Evolutionary conservation across 768 basidiomycete species (phyloP).

Genomic region (Crassisporium funariophilum): DNA sequence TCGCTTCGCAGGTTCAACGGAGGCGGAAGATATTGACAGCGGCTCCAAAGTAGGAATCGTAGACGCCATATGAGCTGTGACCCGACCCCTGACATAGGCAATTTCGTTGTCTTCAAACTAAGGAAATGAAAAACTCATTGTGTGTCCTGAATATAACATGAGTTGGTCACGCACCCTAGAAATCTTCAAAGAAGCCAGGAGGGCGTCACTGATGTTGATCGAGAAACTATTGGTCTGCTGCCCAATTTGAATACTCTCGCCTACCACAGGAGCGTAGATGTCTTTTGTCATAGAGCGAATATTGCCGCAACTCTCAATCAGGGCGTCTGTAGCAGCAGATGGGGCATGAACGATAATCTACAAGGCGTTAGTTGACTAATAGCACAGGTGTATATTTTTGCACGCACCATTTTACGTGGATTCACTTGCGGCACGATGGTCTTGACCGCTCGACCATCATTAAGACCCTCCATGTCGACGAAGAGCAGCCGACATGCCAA

Average conservation of each 20-base stretch:
- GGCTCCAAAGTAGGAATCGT: conserved; percentile 89
- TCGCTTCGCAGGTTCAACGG: conserved; percentile 22
- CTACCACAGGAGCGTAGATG: conserved; percentile 74
- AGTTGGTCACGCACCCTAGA: conserved; percentile 66
- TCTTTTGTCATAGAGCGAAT: conserved; percentile 92
- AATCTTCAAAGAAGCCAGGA: conserved; percentile 78
- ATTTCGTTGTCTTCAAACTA: conserved; percentile 99
- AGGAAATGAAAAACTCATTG: conserved; percentile 7
- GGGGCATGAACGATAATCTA: conserved; percentile 91
- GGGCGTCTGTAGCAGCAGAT: conserved; percentile 60
- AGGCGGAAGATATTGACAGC: conserved; percentile 33
- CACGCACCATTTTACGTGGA: conserved; percentile 87
- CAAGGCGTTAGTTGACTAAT: conserved; percentile 3
- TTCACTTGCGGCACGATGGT: conserved; percentile 96
- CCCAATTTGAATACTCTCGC: conserved; percentile 88
- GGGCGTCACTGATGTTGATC: conserved; percentile 88
- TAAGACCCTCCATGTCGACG: conserved; percentile 95
- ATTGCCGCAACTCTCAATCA: conserved; percentile 80
- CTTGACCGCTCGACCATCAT: conserved; percentile 96
- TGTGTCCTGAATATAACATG: conserved; percentile 1
- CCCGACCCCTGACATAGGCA: conserved; percentile 87
- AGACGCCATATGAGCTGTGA: conserved; percentile 82
- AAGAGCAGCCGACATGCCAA: conserved; percentile 86
- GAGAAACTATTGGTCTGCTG: conserved; percentile 96
- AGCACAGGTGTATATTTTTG: neutral